Evolutionary conservation across 495 filamentous ascomycete genomes (phyloP), one percentile per base, ranked within the genome.

Genomic region (Neurospora hispaniola): DNA sequence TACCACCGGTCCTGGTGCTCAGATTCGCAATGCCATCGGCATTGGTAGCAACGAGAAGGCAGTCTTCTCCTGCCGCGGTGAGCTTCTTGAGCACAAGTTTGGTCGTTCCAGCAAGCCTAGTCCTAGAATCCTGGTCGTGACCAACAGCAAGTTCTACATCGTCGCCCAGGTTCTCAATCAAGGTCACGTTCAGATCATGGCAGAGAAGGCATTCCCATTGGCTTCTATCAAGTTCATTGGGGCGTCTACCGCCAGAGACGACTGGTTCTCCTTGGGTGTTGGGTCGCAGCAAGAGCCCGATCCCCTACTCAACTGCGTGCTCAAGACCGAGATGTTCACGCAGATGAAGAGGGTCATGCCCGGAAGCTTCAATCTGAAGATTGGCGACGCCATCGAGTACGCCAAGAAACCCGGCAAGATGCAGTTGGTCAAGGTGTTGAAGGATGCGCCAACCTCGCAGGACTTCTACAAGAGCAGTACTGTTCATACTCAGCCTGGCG

Each of bases 371-470:
- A 92, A 92, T 78, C 80, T 99, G 72, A 93, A 92, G 84, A 92
- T 99, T 73, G 88, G 84, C 18, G 90, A 94, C 41, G 87, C 87
- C 2, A 94, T 99, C 78, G 93, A 98, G 79, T 99, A 96, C 81
- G 94, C 94, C 78, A 99, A 98, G 88, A 99, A 99, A 84, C 96
- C 96, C 4, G 93, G 94, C 42, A 99, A 99, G 85, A 86, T 92
- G 77, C 89, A 93, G 59, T 76, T 87, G 3, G 90, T 99, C 75
- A 98, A 98, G 85, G 92, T 90, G 3, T 78, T 97, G 73, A 97
- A 97, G 81, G 96, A 99, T 78, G 83, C 86, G 3, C 88, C 92
- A 6, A 86, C 85, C 14, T 85, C 89, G n/a, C 88, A 90, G 48
- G 96, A 98, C 78, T 85, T 89, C 76, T 99, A 99, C 85, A 99